phyloP scores from a whole-genome alignment of 768 basidiomycete genomes.

The Thelephora aurantiotincta region DNA sequence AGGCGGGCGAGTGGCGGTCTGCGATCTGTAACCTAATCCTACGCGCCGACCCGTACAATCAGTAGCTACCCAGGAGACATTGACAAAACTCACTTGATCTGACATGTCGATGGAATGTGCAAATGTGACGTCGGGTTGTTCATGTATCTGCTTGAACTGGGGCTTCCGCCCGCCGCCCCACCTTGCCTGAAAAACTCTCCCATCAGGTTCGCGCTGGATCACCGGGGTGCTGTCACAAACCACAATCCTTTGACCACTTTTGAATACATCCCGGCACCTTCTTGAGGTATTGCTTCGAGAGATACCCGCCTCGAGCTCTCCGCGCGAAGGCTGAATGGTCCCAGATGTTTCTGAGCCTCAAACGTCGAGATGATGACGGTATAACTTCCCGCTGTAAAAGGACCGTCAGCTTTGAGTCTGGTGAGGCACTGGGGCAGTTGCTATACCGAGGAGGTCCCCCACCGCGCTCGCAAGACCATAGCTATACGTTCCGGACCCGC shows the following conservation, averaged over 20 bases:
- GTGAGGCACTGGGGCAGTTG: background rate
- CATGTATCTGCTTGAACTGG: slow-evolving; percentile 46
- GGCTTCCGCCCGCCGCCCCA: slow-evolving; percentile 52
- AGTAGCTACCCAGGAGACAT: background rate
- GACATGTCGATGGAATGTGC: slow-evolving; percentile 32
- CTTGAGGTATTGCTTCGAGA: slow-evolving; percentile 54
- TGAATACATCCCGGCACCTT: slow-evolving; percentile 86
- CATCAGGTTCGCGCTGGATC: background rate
- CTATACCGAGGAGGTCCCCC: slow-evolving; percentile 40
- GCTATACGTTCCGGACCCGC: slow-evolving; percentile 68
- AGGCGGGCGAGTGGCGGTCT: slow-evolving; percentile 10
- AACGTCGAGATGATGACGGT: slow-evolving; percentile 80
- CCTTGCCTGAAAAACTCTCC: slow-evolving; percentile 31
- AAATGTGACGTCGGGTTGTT: slow-evolving; percentile 61
- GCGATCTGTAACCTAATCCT: slow-evolving; percentile 62
- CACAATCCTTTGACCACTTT: slow-evolving; percentile 60
- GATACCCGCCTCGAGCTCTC: slow-evolving; percentile 50
- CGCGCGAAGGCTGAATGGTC: slow-evolving; percentile 48
- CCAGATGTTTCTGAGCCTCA: slow-evolving; percentile 47
- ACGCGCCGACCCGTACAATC: background rate
- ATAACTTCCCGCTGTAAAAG: slow-evolving; percentile 53
- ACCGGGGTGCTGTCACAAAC: slow-evolving; percentile 24
- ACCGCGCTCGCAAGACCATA: slow-evolving; percentile 54
- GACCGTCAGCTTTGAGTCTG: slow-evolving; percentile 3
- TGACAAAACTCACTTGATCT: slow-evolving; percentile 35